Base-by-base conservation (phyloP, 352 stramenopile species). In the Pythium brassicae region DNA sequence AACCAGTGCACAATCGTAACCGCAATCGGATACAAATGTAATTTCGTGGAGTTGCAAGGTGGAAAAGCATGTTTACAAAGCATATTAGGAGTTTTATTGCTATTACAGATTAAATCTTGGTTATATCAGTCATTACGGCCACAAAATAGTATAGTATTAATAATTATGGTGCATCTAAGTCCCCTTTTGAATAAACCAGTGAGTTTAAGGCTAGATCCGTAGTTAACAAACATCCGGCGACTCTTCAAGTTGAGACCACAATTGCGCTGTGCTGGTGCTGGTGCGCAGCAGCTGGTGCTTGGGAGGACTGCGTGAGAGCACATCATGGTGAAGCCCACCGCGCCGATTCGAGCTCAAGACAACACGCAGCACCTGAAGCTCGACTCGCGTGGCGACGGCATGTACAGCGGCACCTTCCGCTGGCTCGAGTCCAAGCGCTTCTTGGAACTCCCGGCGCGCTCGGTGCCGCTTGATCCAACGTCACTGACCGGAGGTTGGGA, bases 321-420 rank as follows among this genome's bases (percentile, higher is more conserved):
- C 42, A 59, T 14, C 9, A 55, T 12, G 22, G 35, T n/a, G 55
- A 50, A 27, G 35, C 15, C 32, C 10, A 23, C 20, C 9, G 25
- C 3, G 40, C 17, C 20, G 10, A 15, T 19, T 12, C 35, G 9
- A 10, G 22, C 39, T 4, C 39, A 45, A 20, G 39, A 20, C 39
- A 20, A 53, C 8, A 12, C 47, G 45, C 46, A 61, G 26, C 37
- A 89, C 50, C 58, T 92, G 35, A 55, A 82, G 53, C 63, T 92
- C 44, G 82, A 89, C 44, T 60, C 76, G n/a, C 74, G 78, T 17
- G 74, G 78, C 43, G 78, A 89, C 27, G 82, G 82, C 15, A 78
- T 92, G 75, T 92, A 89, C 72, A 88, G 75, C 59, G 82, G 82
- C 46, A 87, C 79, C 19, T 92, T 92, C 58, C 77, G 82, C 44